phyloP scores from a whole-genome alignment of 2,329 filamentous ascomycete species.

The Bimuria novae-zelandiae region DNA sequence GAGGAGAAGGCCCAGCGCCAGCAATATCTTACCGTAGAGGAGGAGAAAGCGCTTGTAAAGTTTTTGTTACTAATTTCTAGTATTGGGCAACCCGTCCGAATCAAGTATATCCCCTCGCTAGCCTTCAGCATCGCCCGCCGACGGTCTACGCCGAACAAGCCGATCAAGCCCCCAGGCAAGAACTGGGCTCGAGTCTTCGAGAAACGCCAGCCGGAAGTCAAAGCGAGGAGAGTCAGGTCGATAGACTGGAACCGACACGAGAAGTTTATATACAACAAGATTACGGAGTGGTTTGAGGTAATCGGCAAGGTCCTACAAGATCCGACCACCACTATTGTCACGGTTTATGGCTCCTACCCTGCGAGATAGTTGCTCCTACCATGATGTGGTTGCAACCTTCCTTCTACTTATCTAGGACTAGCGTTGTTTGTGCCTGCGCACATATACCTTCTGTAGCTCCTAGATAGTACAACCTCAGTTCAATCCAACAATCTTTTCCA shows the following conservation, averaged over 20 bases:
- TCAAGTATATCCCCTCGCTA: slow-evolving; percentile 25
- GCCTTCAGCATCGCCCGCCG: slow-evolving; percentile 12
- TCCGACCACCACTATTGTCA: no score
- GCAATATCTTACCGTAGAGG: slow-evolving; percentile 32
- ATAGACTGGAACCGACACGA: slow-evolving; percentile 21
- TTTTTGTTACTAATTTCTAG: slow-evolving; percentile 21
- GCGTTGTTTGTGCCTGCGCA: no score
- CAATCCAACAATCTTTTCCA: no score
- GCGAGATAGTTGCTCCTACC: no score
- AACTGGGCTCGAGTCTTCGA: slow-evolving; percentile 12
- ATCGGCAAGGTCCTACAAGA: no score
- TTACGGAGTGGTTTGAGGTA: no score
- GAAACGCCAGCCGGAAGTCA: slow-evolving; percentile 14
- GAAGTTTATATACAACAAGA: slow-evolving; percentile 17
- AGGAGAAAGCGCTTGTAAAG: slow-evolving; percentile 33
- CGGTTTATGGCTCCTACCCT: no score
- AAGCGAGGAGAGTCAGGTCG: slow-evolving; percentile 10
- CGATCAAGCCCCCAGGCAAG: slow-evolving; percentile 11
- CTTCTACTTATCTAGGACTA: no score
- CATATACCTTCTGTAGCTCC: no score
- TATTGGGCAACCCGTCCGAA: slow-evolving; percentile 20
- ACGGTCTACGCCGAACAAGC: slow-evolving; percentile 10
- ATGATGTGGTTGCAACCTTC: no score
- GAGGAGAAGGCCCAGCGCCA: slow-evolving; percentile 32
- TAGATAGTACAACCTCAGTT: no score